Evolutionary conservation across 495 filamentous ascomycete genomes (phyloP), one percentile per base, ranked within the genome.

Genomic region (Beverwykella pulmonaria): DNA sequence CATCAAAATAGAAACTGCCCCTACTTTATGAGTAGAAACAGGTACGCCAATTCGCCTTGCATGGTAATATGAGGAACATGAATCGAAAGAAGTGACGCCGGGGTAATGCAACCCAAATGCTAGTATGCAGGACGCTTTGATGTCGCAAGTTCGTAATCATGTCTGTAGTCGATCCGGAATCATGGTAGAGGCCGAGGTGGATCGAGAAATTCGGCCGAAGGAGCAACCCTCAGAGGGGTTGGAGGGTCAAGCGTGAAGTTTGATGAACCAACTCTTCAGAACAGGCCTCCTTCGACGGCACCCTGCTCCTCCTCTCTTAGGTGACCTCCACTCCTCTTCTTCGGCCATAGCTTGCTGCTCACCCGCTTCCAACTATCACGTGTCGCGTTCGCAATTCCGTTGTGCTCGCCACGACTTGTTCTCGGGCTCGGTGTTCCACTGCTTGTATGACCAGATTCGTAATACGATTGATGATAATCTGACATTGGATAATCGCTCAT

Each of bases 401-500:
- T 62, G 54, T 69, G 66, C 34, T 72, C 70, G 48, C 66, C 62
- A 17, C 70, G 50, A 41, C 70, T 69, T 15, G 62, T 57, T 22
- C 66, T 50, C 22, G 70, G 70, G 49, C 70, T 72, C 6, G 70
- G 70, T 20, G 70, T 72, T n/a, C 66, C 66, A 19, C 70, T 67
- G 27, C 61, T 36, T 12, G 65, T 49, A 36, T 60, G 53, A 41
- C 25, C 65, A 27, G 14, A 30, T 14, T 69, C 70, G 53, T 72
- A 72, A 59, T 68, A 71, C 44, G 65, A 29, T 44, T 68, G 65
- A 39, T 68, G 59, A 46, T 50, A 68, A 30, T 68, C 65, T n/a
- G 22, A 29, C 65, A 62, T 71, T 15, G 60, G 52, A 41, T 57
- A 61, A 23, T 78, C 77, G 61, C 71, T 74, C 59, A 71, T 70